Evolutionary conservation across 345 rosid genomes (phyloP).

Genomic region (Brassica juncea): DNA sequence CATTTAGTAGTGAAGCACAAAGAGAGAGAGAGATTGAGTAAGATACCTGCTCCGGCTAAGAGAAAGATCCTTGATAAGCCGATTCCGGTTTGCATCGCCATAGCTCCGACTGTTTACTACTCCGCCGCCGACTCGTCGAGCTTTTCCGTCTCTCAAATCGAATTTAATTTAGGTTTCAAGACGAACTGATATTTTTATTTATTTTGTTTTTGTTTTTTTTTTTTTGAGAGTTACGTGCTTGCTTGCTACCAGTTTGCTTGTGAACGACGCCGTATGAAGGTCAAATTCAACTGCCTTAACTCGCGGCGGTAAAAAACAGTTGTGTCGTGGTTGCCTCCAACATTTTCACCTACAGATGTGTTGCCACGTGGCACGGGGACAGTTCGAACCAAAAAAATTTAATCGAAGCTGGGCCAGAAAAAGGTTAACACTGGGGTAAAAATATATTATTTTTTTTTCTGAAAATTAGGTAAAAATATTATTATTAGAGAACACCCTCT

Average conservation of each 20-base stretch:
- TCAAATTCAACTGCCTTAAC: slow-evolving; percentile 16
- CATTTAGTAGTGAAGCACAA: not conserved
- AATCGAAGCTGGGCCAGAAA: too few relatives aligned
- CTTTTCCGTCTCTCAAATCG: not conserved
- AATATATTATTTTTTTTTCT: too few relatives aligned
- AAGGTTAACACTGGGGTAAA: too few relatives aligned
- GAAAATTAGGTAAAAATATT: too few relatives aligned
- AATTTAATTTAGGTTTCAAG: slow-evolving; percentile 22
- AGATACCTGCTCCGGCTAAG: slow-evolving; percentile 81
- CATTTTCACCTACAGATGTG: too few relatives aligned
- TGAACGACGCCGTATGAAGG: slow-evolving; percentile 11
- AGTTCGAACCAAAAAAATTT: not conserved
- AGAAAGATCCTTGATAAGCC: slow-evolving; percentile 73
- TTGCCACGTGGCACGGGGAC: not conserved
- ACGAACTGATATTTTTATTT: not conserved
- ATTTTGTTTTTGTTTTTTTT: not conserved
- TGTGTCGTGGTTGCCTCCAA: not conserved
- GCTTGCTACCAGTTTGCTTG: not conserved
- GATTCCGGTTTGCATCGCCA: slow-evolving; percentile 87
- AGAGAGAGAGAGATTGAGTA: not conserved
- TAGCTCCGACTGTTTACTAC: slow-evolving; percentile 41
- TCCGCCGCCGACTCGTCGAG: slow-evolving; percentile 29
- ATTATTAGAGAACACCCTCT: too few relatives aligned
- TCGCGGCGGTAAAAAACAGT: not conserved
- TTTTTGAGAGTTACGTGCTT: not conserved